Conservation (phyloP, 73 alveolate genomes). For the Halteria grandinella region DNA sequence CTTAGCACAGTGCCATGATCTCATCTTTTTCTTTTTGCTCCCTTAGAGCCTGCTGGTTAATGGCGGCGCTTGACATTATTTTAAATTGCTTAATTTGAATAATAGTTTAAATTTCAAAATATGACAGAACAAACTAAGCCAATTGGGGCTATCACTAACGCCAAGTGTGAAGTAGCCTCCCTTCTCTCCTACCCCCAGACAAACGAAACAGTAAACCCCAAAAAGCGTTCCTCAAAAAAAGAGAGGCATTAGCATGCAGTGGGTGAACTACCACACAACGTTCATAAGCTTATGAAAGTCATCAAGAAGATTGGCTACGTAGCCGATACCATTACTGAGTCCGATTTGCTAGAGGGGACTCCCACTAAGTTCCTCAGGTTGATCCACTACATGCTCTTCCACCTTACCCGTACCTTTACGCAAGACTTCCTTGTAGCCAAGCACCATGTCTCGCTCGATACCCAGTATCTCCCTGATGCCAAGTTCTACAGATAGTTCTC, state of each 20-base stretch:
- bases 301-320: constrained; percentile 3
- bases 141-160: too few relatives aligned
- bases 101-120: too few relatives aligned
- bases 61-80: too few relatives aligned
- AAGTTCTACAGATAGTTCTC: constrained; percentile 36
- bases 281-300: constrained; percentile 10
- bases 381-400: constrained; percentile 25
- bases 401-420: constrained; percentile 25
- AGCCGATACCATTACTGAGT: not conserved
- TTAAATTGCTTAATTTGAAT: too few relatives aligned
- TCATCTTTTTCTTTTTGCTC: too few relatives aligned
- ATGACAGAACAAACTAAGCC: too few relatives aligned
- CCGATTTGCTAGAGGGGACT: constrained; percentile 15
- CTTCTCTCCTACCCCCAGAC: too few relatives aligned
- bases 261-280: constrained; percentile 26
- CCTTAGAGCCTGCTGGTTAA: too few relatives aligned
- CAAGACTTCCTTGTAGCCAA: not conserved
- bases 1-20: too few relatives aligned
- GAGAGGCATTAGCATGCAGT: constrained; percentile 25
- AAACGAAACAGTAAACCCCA: too few relatives aligned
- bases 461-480: constrained; percentile 34
- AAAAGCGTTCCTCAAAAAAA: too few relatives aligned
- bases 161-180: too few relatives aligned
- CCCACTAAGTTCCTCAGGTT: constrained; percentile 3
- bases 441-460: constrained; percentile 3